These are phyloP conservation scores for Malus hybrid DNA, from an alignment of 331 rosid species.

Conservation along the genomic window DNA sequence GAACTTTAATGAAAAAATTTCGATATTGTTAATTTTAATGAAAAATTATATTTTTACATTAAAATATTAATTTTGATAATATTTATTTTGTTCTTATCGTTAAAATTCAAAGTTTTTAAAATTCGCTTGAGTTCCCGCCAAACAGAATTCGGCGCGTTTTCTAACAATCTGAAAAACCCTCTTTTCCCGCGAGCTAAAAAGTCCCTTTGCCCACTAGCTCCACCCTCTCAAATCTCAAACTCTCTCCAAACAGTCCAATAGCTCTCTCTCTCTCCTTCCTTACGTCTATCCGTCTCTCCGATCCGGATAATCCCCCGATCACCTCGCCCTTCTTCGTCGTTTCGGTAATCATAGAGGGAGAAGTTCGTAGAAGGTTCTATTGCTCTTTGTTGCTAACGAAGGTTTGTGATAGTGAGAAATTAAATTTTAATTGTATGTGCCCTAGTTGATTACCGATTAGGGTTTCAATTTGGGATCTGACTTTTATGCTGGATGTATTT, in stretches of 20 bases:
- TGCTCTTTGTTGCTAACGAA: not conserved
- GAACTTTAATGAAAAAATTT: too few species aligned
- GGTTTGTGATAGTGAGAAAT: not conserved
- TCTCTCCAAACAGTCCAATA: not conserved
- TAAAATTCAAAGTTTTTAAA: too few species aligned
- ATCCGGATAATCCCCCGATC: not conserved
- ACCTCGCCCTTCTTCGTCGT: not conserved
- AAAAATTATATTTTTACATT: too few species aligned
- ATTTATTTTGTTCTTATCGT: too few species aligned
- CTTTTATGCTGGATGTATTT: not conserved
- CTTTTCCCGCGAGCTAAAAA: not conserved
- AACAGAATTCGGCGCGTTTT: conserved; percentile 10
- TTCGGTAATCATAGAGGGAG: not conserved
- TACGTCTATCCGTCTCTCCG: not conserved
- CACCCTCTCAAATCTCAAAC: not conserved
- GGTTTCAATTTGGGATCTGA: not conserved
- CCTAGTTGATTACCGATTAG: not conserved
- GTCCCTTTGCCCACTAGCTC: not conserved
- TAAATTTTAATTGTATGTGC: not conserved
- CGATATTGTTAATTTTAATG: too few species aligned
- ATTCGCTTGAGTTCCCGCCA: conserved; percentile 13
- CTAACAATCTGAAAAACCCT: not conserved
- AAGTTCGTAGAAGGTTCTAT: not conserved
- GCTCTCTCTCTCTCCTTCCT: not conserved
- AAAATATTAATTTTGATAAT: too few species aligned